These are phyloP conservation scores for Zangia roseola DNA, from an alignment of 768 basidiomycete genomes.

Conservation along the genomic window DNA sequence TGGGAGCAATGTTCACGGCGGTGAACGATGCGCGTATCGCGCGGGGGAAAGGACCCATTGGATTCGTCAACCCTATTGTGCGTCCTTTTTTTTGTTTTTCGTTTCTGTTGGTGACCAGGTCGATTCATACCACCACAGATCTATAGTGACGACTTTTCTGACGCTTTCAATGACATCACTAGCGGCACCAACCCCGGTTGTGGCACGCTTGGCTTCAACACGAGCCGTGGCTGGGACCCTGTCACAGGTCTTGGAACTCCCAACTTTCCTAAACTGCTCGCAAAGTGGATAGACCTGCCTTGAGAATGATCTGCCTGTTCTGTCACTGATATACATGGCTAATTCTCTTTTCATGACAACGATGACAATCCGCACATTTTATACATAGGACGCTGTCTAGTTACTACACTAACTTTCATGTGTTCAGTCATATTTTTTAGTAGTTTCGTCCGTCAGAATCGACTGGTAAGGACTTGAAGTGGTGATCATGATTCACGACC, in stretches of 20 bases:
- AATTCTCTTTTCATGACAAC: too few relatives aligned
- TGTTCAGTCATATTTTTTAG: too few relatives aligned
- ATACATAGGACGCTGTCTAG: too few relatives aligned
- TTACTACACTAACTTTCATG: too few relatives aligned
- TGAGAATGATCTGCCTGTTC: too few relatives aligned
- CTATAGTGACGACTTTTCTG: slow-evolving; percentile 41
- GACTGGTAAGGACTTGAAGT: too few relatives aligned
- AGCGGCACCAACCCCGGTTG: slow-evolving; percentile 46
- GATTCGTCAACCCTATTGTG: slow-evolving; percentile 47
- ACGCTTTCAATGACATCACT: slow-evolving; percentile 50
- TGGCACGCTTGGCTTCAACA: slow-evolving; percentile 38
- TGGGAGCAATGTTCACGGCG: slow-evolving; percentile 36
- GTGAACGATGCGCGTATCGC: slow-evolving; percentile 39
- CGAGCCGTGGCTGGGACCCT: slow-evolving; percentile 40
- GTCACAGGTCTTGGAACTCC: slow-evolving; percentile 49
- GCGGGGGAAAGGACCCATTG: slow-evolving; percentile 31
- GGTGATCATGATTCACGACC: too few relatives aligned
- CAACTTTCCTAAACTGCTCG: slow-evolving; percentile 39
- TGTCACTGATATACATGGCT: too few relatives aligned
- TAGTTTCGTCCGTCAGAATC: too few relatives aligned
- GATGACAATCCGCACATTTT: too few relatives aligned
- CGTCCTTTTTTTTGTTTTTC: neutral
- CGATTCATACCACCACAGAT: slow-evolving; percentile 39
- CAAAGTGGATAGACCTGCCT: slow-evolving; percentile 33
- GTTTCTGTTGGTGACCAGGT: too few relatives aligned